phyloP scores from a whole-genome alignment of 139 green algal genomes.

The Dunaliella sp. region DNA sequence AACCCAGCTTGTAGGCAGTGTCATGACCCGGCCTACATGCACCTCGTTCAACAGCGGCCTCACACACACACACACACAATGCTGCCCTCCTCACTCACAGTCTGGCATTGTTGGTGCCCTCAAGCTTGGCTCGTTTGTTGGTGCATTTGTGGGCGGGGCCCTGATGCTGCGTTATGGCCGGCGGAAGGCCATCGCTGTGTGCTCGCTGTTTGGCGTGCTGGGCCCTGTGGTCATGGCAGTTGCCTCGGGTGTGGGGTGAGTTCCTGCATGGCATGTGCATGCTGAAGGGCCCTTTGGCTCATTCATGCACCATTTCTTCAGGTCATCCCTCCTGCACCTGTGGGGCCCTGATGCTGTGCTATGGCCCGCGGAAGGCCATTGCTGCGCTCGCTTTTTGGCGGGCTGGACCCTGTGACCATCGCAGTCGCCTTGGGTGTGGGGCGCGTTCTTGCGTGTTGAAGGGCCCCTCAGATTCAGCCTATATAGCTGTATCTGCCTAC shows the following conservation, averaged over 20 bases:
- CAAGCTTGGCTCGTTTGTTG: conserved; percentile 74
- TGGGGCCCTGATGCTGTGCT: conserved; percentile 73
- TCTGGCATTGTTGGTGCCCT: conserved; percentile 71
- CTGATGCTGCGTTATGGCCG: conserved; percentile 77
- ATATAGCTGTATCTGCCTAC: no score
- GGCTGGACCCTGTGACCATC: conserved; percentile 52
- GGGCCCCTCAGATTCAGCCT: background rate
- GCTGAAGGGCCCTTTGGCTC: no score
- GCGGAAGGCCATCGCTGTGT: conserved; percentile 54
- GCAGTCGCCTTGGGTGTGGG: background rate
- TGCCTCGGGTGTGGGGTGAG: conserved; percentile 41
- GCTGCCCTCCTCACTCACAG: no score
- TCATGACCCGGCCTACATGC: no score
- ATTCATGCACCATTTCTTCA: no score
- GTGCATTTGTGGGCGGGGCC: conserved; percentile 71
- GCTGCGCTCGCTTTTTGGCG: conserved; percentile 56
- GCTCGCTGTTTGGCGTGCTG: conserved; percentile 58
- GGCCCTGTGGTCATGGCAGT: conserved; percentile 76
- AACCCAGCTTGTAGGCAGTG: no score
- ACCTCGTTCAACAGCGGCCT: no score
- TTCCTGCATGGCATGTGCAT: no score
- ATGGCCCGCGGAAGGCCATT: conserved; percentile 67
- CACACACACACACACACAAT: no score
- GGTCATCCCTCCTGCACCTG: no score
- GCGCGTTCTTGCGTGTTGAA: background rate